A percentile compares a stretch with the other conserved stretches of the same genome.
phyloP scores from a whole-genome alignment of 129 eudicot species.

The Centella asiatica region DNA sequence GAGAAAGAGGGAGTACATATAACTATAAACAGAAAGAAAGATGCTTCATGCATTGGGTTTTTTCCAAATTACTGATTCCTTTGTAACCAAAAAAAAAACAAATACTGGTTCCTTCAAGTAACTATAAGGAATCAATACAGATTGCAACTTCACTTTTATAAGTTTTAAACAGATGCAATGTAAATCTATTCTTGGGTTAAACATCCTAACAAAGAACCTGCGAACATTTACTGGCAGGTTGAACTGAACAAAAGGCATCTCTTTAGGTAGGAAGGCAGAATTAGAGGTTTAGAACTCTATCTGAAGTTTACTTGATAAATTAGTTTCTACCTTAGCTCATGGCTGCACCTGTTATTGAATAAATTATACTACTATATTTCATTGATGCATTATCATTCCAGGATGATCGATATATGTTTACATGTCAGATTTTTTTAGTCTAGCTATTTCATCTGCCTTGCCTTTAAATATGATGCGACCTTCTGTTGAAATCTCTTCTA shows the following conservation, averaged over 20 bases:
- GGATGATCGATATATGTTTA: neutral
- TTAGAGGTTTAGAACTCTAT: neutral
- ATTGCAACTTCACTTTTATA: neutral
- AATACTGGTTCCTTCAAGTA: neutral
- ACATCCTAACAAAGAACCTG: neutral
- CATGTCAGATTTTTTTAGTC: neutral
- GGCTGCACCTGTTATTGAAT: neutral
- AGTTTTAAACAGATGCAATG: neutral
- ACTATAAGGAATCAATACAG: neutral
- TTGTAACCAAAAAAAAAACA: no score
- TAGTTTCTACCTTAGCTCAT: no score
- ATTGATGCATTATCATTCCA: neutral
- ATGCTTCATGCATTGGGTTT: no score
- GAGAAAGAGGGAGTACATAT: no score
- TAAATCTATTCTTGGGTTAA: neutral
- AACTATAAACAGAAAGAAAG: no score
- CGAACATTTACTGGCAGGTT: neutral
- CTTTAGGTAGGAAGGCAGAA: conserved; percentile 1
- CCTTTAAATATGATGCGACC: neutral
- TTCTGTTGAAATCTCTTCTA: neutral
- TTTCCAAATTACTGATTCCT: no score
- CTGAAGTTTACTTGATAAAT: no score
- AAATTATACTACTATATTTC: no score
- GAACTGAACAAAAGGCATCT: neutral
- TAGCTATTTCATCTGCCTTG: neutral